Evolutionary conservation across 257 asterid genomes (phyloP).

Genomic region (Fraxinus pennsylvanica): DNA sequence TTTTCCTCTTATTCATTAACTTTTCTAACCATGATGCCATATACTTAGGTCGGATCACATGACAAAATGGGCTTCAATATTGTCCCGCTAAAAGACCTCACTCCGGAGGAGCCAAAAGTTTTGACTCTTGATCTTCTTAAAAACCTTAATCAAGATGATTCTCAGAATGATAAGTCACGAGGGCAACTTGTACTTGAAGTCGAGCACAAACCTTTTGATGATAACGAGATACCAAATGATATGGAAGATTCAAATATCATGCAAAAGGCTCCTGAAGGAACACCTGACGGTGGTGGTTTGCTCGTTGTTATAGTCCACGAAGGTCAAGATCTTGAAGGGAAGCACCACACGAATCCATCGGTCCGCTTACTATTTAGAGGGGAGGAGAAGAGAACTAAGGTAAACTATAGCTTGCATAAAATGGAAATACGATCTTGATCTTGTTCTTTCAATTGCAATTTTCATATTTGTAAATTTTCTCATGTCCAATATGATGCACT

Average conservation of each 20-base stretch:
- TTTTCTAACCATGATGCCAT: neutral
- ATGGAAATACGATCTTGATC: neutral
- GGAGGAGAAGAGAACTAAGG: conserved; percentile 90
- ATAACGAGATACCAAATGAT: conserved; percentile 50
- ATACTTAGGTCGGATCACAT: conserved; percentile 69
- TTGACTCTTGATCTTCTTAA: conserved; percentile 60
- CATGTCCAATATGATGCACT: too few species aligned
- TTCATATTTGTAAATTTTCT: too few species aligned
- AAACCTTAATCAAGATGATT: conserved; percentile 67
- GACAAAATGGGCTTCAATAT: conserved; percentile 37
- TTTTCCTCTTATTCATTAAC: neutral
- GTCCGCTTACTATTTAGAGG: conserved; percentile 80
- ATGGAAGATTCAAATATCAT: conserved; percentile 51
- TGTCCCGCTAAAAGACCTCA: too few species aligned
- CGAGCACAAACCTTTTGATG: conserved; percentile 72
- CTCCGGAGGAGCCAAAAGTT: too few species aligned
- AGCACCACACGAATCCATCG: conserved; percentile 84
- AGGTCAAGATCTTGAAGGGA: conserved; percentile 94
- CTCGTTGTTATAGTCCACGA: conserved; percentile 84
- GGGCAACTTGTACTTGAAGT: conserved; percentile 78
- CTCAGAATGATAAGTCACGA: conserved; percentile 72
- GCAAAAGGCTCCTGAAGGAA: conserved; percentile 93
- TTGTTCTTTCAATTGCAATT: too few species aligned
- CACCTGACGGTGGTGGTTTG: conserved; percentile 92
- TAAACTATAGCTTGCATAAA: conserved; percentile 20